Evolutionary conservation across 192 early-diverging fungal genomes (phyloP).

Genomic region (Rhizophagus prolifer): DNA sequence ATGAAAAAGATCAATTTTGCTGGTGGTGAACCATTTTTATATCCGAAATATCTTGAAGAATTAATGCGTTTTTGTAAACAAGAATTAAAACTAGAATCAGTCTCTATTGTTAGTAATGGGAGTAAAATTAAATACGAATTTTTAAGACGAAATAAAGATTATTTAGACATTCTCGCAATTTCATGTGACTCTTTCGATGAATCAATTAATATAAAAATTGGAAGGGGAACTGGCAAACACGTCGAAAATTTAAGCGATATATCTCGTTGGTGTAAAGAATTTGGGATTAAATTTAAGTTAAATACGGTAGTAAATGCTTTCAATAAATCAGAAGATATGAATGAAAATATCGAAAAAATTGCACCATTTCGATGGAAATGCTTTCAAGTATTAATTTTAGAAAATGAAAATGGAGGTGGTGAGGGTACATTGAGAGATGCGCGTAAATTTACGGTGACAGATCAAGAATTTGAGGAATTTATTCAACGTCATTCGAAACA

Average conservation of each 20-base stretch:
- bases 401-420: neutral
- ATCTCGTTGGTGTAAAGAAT: neutral
- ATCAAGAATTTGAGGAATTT: neutral
- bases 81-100: neutral
- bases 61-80: neutral
- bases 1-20: constrained; percentile 1
- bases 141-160: neutral
- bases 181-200: neutral
- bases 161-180: neutral
- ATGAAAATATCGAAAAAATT: neutral
- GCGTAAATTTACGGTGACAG: neutral
- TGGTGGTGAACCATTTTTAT: constrained; percentile 2
- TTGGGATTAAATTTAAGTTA: neutral
- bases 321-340: neutral
- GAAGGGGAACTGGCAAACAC: neutral
- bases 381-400: neutral
- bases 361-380: constrained; percentile 10
- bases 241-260: neutral
- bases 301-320: neutral
- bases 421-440: neutral
- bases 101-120: neutral
- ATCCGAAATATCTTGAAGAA: constrained; percentile 4
- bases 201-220: neutral
- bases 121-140: neutral
- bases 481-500: neutral